Conservation (phyloP, 768 basidiomycete species). For the Boletus fagicola region DNA sequence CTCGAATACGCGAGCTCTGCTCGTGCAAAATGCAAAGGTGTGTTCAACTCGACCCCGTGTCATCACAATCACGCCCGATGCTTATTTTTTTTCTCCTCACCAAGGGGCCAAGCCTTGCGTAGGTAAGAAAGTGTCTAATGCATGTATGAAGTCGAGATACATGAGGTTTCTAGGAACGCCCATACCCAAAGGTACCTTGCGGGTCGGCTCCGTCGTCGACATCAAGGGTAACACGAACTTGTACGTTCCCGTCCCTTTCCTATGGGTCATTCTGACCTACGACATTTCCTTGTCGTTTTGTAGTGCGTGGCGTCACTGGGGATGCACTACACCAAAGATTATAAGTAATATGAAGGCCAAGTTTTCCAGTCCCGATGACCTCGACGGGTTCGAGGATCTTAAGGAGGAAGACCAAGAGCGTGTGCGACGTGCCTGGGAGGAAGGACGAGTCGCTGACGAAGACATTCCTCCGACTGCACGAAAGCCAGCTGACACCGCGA, state of each 20-base stretch:
- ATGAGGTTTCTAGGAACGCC: slow-evolving; percentile 50
- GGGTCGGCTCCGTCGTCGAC: slow-evolving; percentile 75
- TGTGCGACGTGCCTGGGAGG: slow-evolving; percentile 69
- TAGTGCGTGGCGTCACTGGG: slow-evolving; percentile 90
- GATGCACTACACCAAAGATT: slow-evolving; percentile 72
- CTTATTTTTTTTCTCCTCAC: slow-evolving; percentile 22
- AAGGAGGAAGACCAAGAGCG: slow-evolving; percentile 66
- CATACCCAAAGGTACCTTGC: slow-evolving; percentile 69
- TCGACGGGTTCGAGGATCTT: slow-evolving; percentile 85
- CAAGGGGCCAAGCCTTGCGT: slow-evolving; percentile 75
- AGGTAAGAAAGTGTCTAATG: slow-evolving; percentile 42
- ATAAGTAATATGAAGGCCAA: slow-evolving; percentile 67
- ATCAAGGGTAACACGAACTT: slow-evolving; percentile 66
- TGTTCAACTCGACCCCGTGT: slow-evolving; percentile 14
- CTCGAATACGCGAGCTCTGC: slow-evolving; percentile 70
- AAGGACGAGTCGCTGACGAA: slow-evolving; percentile 75
- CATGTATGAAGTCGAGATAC: slow-evolving; percentile 2
- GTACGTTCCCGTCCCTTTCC: slow-evolving; percentile 39
- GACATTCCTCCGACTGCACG: slow-evolving; percentile 77
- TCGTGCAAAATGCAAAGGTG: slow-evolving; percentile 80
- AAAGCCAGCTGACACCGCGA: slow-evolving; percentile 47
- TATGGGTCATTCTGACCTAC: not conserved
- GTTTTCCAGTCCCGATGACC: slow-evolving; percentile 57
- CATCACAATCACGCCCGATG: slow-evolving; percentile 18
- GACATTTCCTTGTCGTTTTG: not conserved